Evolutionary conservation across 2,329 filamentous ascomycete species (phyloP), one percentile per base, ranked within the genome.

Genomic region (Clarireedia sp.): DNA sequence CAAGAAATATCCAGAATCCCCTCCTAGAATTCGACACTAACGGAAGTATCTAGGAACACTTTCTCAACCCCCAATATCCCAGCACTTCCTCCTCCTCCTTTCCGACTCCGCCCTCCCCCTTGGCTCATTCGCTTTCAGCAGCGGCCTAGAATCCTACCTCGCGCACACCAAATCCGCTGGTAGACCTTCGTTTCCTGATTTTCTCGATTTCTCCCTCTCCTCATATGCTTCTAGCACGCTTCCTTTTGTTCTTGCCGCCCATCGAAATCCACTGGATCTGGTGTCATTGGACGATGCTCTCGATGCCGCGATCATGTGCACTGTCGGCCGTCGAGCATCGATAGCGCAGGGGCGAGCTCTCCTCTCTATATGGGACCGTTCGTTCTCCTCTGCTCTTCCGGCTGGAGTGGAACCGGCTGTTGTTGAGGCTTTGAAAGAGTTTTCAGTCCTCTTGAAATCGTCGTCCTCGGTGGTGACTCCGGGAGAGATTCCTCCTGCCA

Each of bases 71-170:
- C 16, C 63, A 8, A 59, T 62, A 9, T 57, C 66, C 21, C 62
- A 66, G 54, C 89, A 92, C 70, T 85, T 86, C 61, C 80, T 90
- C 38, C 80, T 92, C 33, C 77, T 94, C 3, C 82, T 92, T 48
- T 82, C 89, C 48, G 89, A 94, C 74, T 91, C 89, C 1, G 87
- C 87, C 14, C 80, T 94, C 2, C 89, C 89, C 0, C 77, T 94
- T 0, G 89, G 89, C 56, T 89, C 88, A n/a, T 94, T 94, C 72
- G 89, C 89, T 65, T 94, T 92, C 74, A 89, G 84, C 74, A 87
- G 82, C 63, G 88, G 88, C 3, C 79, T 94, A 16, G 89, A 94
- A 72, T 92, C 88, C 41, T 92, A 86, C 69, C 81, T 91, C 17
- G 85, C 86, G 3, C 89, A 94, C 73, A 75, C 76, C 62, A 73